Percentiles rank a stretch among this genome's conserved stretches.
Conservation (phyloP, 129 eudicot species). For the Mikania micrantha region DNA sequence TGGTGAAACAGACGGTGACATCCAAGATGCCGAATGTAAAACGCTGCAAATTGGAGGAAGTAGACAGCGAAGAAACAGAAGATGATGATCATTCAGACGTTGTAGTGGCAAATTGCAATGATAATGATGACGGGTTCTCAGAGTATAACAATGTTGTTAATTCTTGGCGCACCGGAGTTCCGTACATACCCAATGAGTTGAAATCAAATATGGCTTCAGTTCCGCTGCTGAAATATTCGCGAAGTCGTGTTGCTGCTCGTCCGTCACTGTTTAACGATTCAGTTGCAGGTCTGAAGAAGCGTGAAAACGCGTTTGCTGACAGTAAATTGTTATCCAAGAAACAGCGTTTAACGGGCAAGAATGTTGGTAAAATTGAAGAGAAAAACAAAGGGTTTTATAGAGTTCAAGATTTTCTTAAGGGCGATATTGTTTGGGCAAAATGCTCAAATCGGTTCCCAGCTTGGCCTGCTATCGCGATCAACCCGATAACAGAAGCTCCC, state of each 20-base stretch:
- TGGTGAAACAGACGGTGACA: slow-evolving; percentile 28
- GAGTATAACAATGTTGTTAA: slow-evolving; percentile 12
- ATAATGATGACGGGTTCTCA: not conserved
- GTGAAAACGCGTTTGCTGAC: slow-evolving; percentile 3
- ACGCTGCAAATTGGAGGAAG: slow-evolving; percentile 33
- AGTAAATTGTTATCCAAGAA: slow-evolving; percentile 25
- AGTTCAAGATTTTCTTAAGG: slow-evolving; percentile 51
- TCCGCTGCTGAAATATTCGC: slow-evolving; percentile 39
- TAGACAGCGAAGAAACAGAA: slow-evolving; percentile 21
- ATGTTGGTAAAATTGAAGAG: slow-evolving; percentile 9
- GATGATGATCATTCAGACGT: slow-evolving; percentile 17
- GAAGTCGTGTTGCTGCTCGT: slow-evolving; percentile 41
- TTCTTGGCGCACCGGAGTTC: slow-evolving; percentile 26
- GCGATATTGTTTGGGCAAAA: slow-evolving; percentile 85
- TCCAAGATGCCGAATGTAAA: slow-evolving; percentile 48
- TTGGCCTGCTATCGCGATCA: slow-evolving; percentile 89
- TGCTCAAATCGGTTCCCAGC: slow-evolving; percentile 63
- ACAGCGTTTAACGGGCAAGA: slow-evolving; percentile 9
- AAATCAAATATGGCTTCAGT: slow-evolving; percentile 9
- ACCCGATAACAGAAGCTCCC: slow-evolving; percentile 75
- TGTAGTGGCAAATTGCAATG: not conserved
- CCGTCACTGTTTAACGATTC: slow-evolving; percentile 44
- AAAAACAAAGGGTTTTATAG: slow-evolving; percentile 40
- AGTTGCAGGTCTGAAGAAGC: slow-evolving; percentile 27
- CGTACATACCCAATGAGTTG: slow-evolving; percentile 11